These are phyloP conservation scores for Neurospora sublineolata DNA, from an alignment of 495 filamentous ascomycete species.

Conservation along the genomic window DNA sequence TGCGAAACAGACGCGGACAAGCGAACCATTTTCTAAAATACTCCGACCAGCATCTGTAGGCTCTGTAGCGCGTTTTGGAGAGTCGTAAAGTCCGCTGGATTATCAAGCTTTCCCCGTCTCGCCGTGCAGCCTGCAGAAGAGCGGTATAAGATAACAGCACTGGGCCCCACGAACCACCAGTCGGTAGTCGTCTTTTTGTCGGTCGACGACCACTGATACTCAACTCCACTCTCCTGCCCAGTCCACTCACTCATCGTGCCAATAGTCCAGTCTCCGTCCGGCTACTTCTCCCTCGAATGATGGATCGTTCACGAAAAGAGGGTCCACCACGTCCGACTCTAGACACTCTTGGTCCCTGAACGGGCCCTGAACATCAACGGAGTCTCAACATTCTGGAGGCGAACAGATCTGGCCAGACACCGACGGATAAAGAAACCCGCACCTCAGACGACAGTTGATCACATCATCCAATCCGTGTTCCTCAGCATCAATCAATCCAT, in stretches of 20 bases:
- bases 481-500: neutral
- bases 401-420: neutral
- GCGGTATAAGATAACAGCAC: neutral
- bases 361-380: neutral
- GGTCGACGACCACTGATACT: neutral
- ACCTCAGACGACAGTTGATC: neutral
- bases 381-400: neutral
- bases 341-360: neutral
- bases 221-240: neutral
- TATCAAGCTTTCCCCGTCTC: neutral
- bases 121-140: neutral
- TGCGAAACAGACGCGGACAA: neutral
- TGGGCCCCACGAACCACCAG: neutral
- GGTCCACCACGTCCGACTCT: neutral
- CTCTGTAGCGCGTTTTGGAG: neutral
- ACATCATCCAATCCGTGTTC: neutral
- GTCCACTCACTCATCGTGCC: neutral
- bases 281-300: neutral
- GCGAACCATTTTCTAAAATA: neutral
- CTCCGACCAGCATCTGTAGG: neutral
- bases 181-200: neutral
- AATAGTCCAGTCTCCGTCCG: neutral
- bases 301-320: neutral
- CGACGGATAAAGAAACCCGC: neutral
- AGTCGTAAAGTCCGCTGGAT: neutral